Evolutionary conservation across 305 asterid species (phyloP), one percentile per base, ranked within the genome.

Genomic region (Rubia tinctorum): DNA sequence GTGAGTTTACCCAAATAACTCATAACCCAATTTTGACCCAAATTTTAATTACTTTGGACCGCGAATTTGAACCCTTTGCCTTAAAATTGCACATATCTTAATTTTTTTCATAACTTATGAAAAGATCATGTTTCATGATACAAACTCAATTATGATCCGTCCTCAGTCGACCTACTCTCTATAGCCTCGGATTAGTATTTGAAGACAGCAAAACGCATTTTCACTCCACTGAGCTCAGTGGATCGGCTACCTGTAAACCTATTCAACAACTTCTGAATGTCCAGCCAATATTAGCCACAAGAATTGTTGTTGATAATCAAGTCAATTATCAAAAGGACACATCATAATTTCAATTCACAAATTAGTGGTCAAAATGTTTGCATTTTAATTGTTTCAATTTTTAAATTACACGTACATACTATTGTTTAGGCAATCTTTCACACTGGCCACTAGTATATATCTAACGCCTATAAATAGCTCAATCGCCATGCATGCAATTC

Each of bases 401-500:
- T 45, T 22, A 63, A 63, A 15, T 30, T 5, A 63, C 68, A 34
- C 68, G 68, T 30, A 63, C 53, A 45, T 11, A 8, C 44, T 40
- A 9, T 40, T 1, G 8, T 5, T 9, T 47, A 47, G 15, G 12
- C 51, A 15, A 45, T 15, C 2, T 45, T 66, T 40, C 69, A 64
- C 45, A 12, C 0, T 9, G 40, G 18, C 5, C 68, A 64, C 2
- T 20, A 37, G n/a, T n/a, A n/a, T n/a, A n/a, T 34, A 39, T 64
- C 18, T 20, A 22, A 22, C 66, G 7, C 4, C 42, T 23, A 76
- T 76, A 71, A 71, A 76, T 76, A 65, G 62, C 68, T 64, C 17
- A 43, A 20, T 66, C 71, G 14, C 56, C 70, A n/a, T 66, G 34
- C 71, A 66, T 66, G 53, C 69, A 66, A 6, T 69, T 4, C 53